Percentiles rank a stretch among this genome's conserved stretches.
phyloP scores from a whole-genome alignment of 2,329 filamentous ascomycete species.

The Biscogniauxia marginata region DNA sequence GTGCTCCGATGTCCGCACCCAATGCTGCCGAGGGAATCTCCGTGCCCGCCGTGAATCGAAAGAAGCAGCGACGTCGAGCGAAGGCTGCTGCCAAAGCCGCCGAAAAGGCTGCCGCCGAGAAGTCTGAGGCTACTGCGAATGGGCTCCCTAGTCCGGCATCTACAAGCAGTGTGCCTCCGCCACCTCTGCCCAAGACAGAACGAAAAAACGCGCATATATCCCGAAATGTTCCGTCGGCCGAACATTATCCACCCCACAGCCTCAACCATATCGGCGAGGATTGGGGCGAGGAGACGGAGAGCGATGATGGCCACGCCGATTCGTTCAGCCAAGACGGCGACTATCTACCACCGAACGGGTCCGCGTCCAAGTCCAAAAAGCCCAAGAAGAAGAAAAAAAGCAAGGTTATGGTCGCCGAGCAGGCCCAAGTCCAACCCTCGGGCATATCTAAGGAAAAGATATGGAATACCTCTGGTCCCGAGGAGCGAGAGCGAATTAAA shows the following conservation, averaged over 20 bases:
- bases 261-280: slow-evolving; percentile 45
- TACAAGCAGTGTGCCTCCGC: slow-evolving; percentile 26
- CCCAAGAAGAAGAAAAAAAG: slow-evolving; percentile 70
- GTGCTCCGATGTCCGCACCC: slow-evolving; percentile 31
- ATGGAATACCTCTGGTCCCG: slow-evolving; percentile 93
- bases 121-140: slow-evolving; percentile 42
- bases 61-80: slow-evolving; percentile 90
- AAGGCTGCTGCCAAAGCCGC: slow-evolving; percentile 78
- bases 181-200: slow-evolving; percentile 14
- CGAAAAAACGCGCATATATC: slow-evolving; percentile 15
- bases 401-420: slow-evolving; percentile 29
- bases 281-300: slow-evolving; percentile 55
- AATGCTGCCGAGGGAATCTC: slow-evolving; percentile 26
- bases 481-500: slow-evolving; percentile 96
- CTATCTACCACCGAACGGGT: slow-evolving; percentile 38
- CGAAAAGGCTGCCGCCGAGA: slow-evolving; percentile 60
- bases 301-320: slow-evolving; percentile 51
- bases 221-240: slow-evolving; percentile 7
- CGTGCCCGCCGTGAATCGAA: slow-evolving; percentile 70
- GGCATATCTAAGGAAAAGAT: slow-evolving; percentile 77
- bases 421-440: slow-evolving; percentile 28
- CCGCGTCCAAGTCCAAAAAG: slow-evolving; percentile 53
- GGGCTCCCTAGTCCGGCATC: slow-evolving; percentile 40
- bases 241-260: slow-evolving; percentile 10
- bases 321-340: slow-evolving; percentile 42